Evolutionary conservation across 257 asterid genomes (phyloP).

Genomic region (Fraxinus cuspidata): DNA sequence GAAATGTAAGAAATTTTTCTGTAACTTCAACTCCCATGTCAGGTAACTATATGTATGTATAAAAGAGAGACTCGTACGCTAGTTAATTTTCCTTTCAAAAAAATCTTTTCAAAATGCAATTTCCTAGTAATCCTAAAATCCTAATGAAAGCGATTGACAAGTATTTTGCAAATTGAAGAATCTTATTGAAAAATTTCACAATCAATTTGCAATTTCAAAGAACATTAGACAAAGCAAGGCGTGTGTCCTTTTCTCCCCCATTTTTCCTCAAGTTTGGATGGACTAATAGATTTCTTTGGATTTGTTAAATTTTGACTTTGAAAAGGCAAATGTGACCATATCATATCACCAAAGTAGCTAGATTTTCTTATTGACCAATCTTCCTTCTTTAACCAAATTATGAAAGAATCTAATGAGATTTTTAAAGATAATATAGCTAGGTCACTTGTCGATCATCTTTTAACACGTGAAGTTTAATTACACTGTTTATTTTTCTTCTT

Average conservation of each 20-base stretch:
- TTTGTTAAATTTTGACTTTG: constrained; percentile 38
- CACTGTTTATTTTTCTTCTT: neutral
- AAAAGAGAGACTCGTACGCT: neutral
- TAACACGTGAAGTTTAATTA: neutral
- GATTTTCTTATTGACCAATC: constrained; percentile 36
- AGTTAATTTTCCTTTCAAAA: neutral
- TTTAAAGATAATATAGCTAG: neutral
- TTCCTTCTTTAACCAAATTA: constrained; percentile 15
- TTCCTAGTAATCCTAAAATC: neutral
- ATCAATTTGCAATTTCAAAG: neutral
- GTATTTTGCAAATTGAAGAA: neutral
- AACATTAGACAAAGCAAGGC: constrained; percentile 35
- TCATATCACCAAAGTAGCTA: constrained; percentile 21
- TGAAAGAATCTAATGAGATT: constrained; percentile 27
- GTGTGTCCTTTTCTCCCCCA: constrained; percentile 17
- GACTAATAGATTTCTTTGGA: constrained; percentile 32
- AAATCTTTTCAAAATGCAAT: neutral
- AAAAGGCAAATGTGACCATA: constrained; percentile 22
- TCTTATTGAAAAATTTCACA: neutral
- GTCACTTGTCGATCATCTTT: neutral
- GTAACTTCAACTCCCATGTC: neutral
- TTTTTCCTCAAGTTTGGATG: constrained; percentile 33
- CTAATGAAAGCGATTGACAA: neutral
- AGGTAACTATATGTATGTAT: neutral
- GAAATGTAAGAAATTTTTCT: too few relatives aligned